Evolutionary conservation across 2,329 filamentous ascomycete species (phyloP).

Genomic region (Aspergillus ochraceoroseus): DNA sequence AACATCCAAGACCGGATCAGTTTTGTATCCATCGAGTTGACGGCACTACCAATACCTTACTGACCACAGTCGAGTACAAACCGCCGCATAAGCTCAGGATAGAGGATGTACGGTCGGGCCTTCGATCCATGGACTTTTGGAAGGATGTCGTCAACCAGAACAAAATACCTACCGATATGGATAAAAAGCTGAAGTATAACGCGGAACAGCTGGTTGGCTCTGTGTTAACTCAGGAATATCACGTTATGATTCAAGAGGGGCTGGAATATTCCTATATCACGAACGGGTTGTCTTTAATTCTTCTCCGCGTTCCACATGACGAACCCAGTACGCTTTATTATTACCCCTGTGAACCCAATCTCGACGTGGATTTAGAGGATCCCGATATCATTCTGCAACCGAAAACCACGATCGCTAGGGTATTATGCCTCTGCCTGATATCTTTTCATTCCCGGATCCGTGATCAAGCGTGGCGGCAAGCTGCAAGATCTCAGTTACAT

Average conservation of each 20-base stretch:
- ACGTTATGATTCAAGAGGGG: slow-evolving; percentile 31
- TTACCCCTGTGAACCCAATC: slow-evolving; percentile 23
- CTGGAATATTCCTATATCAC: slow-evolving; percentile 28
- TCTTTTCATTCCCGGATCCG: slow-evolving; percentile 14
- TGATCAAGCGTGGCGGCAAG: slow-evolving; percentile 21
- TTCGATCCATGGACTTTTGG: slow-evolving; percentile 20
- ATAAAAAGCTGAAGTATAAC: slow-evolving; percentile 24
- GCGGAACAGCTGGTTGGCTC: slow-evolving; percentile 21
- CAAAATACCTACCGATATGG: slow-evolving; percentile 11
- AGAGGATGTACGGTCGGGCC: slow-evolving; percentile 6
- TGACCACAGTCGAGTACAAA: slow-evolving; percentile 18
- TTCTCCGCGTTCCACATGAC: slow-evolving; percentile 22
- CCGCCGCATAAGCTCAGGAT: slow-evolving; percentile 17
- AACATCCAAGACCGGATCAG: slow-evolving; percentile 19
- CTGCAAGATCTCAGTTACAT: slow-evolving; percentile 12
- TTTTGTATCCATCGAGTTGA: slow-evolving; percentile 22
- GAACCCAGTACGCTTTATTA: slow-evolving; percentile 27
- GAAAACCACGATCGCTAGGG: slow-evolving; percentile 10
- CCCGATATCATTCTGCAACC: neutral
- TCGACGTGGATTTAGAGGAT: slow-evolving; percentile 15
- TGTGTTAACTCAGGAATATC: slow-evolving; percentile 26
- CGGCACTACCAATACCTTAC: slow-evolving; percentile 7
- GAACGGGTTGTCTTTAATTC: slow-evolving; percentile 21
- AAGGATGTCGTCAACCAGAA: slow-evolving; percentile 19
- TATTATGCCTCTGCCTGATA: slow-evolving; percentile 23